Base-by-base conservation (phyloP, 2,329 filamentous ascomycete genomes). In the Colletotrichum cereale region DNA sequence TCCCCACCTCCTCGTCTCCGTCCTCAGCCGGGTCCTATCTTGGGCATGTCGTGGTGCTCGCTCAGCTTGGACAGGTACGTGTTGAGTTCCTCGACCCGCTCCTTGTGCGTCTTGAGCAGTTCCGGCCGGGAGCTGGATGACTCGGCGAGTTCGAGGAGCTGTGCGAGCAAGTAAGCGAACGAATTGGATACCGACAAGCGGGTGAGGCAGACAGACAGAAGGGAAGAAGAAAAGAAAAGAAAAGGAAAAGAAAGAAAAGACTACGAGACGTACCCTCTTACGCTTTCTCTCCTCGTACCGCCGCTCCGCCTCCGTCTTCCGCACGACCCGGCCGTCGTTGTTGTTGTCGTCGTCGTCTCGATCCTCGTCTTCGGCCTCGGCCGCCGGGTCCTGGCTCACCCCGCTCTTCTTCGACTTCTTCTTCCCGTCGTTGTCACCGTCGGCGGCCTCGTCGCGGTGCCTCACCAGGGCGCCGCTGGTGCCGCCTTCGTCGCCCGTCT, bases 1-100 rank as follows among this genome's bases (percentile, higher is more conserved):
- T 47, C n/a, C n/a, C 44, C 44, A 5, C n/a, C 10, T n/a, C 3
- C 16, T 8, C 42, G 53, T 38, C 21, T n/a, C 10, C 34, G 1
- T 21, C 10, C 18, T 58, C 55, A 90, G 48, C 88, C 88, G 0
- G 88, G 88, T 14, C 88, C 88, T 67, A 90, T 90, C 84, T 90
- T 90, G 76, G 88, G 88, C 95, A 99, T 99, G 80, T 99, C 96
- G 82, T 99, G 96, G 84, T 99, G 96, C 83, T 99, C 96, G 83
- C 94, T 97, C 78, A 99, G 83, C 75, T 91, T 93, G 75, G 94
- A 96, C 44, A 99, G 85, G 80, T 98, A 98, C 74, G 93, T 94
- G 80, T 99, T 99, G 76, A 98, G 85, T 80, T 98, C 95, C 81
- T 98, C 95, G 53, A 99, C 96, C 14, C 94, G 91, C 84, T 99